Conservation (phyloP, 768 basidiomycete species). For the Kwoniella sp. region DNA sequence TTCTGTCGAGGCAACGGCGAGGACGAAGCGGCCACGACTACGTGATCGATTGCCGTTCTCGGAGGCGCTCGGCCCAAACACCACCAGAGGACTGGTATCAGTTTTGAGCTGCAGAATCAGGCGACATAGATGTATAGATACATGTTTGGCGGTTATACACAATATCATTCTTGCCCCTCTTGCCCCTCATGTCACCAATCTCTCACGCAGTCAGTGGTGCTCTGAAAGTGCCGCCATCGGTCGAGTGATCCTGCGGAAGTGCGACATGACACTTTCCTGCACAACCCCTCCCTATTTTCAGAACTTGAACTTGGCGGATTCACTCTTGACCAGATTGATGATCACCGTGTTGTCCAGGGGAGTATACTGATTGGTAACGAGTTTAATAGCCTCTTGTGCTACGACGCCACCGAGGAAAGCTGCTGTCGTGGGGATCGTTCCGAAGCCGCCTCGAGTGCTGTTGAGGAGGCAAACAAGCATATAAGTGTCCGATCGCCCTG, state of each 20-base stretch:
- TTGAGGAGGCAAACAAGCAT: background rate
- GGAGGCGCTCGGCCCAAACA: no score
- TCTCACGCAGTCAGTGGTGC: no score
- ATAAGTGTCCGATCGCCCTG: background rate
- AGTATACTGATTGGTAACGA: conserved; percentile 93
- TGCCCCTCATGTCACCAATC: background rate
- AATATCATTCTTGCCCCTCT: background rate
- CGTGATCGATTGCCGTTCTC: no score
- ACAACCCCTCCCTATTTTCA: conserved; percentile 10
- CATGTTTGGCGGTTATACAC: background rate
- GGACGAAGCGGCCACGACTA: background rate
- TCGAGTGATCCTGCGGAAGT: no score
- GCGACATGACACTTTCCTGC: background rate
- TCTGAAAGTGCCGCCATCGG: no score
- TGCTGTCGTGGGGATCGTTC: conserved; percentile 78
- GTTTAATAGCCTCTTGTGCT: conserved; percentile 95
- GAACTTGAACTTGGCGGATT: conserved; percentile 51
- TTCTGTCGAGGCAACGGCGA: background rate
- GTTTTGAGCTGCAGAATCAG: no score
- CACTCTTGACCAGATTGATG: conserved; percentile 67
- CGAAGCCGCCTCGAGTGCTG: conserved; percentile 49
- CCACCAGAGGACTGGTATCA: no score
- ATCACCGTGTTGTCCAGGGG: conserved; percentile 83
- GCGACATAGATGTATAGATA: background rate
- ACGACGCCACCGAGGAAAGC: conserved; percentile 91